Evolutionary conservation across 2,329 filamentous ascomycete species (phyloP).

Genomic region (Pseudopyrenochaeta lycopersici): DNA sequence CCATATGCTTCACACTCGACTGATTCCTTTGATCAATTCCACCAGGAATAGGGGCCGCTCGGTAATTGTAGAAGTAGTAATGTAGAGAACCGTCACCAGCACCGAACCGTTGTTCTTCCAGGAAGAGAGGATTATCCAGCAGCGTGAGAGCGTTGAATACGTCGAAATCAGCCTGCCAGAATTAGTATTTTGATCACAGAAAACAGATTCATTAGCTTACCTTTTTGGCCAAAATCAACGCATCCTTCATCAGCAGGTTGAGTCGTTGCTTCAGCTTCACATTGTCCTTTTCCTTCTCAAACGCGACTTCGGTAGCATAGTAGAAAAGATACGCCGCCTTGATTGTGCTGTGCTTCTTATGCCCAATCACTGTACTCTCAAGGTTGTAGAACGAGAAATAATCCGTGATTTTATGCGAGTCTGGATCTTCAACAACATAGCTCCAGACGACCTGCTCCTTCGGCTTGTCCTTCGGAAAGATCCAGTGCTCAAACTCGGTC

Average conservation of each 20-base stretch:
- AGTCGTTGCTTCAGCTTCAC: conserved; percentile 78
- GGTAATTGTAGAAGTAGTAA: conserved; percentile 98
- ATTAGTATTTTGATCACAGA: background rate
- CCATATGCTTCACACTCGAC: conserved; percentile 78
- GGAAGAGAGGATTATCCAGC: conserved; percentile 92
- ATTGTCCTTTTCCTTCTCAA: conserved; percentile 62
- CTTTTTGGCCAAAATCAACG: conserved; percentile 86
- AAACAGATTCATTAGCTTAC: conserved; percentile 44
- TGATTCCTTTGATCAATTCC: conserved; percentile 83
- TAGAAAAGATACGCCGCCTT: conserved; percentile 97
- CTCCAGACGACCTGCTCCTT: conserved; percentile 86
- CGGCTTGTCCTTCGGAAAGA: conserved; percentile 70
- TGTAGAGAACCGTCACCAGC: conserved; percentile 93
- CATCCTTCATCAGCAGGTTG: conserved; percentile 82
- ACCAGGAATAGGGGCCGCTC: conserved; percentile 82
- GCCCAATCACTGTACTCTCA: conserved; percentile 89
- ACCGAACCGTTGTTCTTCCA: conserved; percentile 93
- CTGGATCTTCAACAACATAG: conserved; percentile 80
- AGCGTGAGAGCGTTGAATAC: conserved; percentile 96
- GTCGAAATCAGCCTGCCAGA: conserved; percentile 75
- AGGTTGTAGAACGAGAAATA: conserved; percentile 98
- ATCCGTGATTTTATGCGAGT: conserved; percentile 85
- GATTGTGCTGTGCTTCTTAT: conserved; percentile 78
- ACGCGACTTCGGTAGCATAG: conserved; percentile 86
- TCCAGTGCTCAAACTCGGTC: conserved; percentile 88